Evolutionary conservation across 345 rosid species (phyloP).

Genomic region (Linum lewisii): DNA sequence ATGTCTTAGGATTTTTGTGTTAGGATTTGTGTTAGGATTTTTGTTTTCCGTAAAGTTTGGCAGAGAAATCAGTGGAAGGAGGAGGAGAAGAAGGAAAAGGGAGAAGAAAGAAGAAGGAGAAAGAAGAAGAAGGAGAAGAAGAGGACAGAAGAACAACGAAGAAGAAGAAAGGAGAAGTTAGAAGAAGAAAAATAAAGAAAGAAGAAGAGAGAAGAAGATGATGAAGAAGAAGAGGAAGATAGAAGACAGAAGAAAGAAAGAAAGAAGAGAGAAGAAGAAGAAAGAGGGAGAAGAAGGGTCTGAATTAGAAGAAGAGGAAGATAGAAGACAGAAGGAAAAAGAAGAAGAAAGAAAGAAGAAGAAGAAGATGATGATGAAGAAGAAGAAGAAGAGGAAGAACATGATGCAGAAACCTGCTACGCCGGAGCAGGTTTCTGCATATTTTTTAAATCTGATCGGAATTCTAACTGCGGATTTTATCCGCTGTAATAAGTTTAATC

Average conservation of each 20-base stretch:
- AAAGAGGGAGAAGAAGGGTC: not conserved
- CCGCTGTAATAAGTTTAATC: too few relatives aligned
- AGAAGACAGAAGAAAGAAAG: too few relatives aligned
- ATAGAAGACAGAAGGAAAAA: too few relatives aligned
- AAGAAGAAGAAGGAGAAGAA: not conserved
- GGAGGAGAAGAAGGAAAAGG: not conserved
- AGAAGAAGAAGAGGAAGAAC: slow-evolving; percentile 1
- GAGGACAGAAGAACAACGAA: not conserved
- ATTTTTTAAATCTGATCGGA: too few relatives aligned
- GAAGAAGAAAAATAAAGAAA: not conserved
- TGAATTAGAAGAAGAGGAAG: not conserved
- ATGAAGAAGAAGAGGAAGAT: too few relatives aligned
- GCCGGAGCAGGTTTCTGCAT: not conserved
- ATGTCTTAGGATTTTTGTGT: too few relatives aligned
- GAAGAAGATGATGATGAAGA: not conserved
- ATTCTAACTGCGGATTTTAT: too few relatives aligned
- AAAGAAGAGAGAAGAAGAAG: not conserved
- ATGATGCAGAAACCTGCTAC: too few relatives aligned
- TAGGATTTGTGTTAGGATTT: too few relatives aligned
- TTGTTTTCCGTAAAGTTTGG: too few relatives aligned
- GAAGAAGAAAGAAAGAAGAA: not conserved
- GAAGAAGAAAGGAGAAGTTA: not conserved
- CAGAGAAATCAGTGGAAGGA: too few relatives aligned
- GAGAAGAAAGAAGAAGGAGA: not conserved
- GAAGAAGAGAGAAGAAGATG: too few relatives aligned